These are phyloP conservation scores for Clavispora phyllophila DNA, from an alignment of 805 yeast genomes.

Conservation along the genomic window DNA sequence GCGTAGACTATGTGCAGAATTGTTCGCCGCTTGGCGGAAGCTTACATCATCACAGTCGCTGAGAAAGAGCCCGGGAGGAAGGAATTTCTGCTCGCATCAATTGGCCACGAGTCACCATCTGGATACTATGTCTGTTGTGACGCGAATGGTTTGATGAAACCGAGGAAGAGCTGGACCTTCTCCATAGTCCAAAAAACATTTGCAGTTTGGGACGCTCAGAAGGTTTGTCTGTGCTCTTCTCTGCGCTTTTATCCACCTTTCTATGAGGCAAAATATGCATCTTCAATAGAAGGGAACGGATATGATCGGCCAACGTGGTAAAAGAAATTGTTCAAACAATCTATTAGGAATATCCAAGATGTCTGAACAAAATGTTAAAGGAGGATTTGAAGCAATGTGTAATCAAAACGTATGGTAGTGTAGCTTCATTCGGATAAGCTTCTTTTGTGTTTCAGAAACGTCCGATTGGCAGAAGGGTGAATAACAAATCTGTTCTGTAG, in stretches of 20 bases:
- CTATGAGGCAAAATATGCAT: not conserved
- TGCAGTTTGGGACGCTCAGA: not conserved
- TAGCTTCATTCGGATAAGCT: too few relatives aligned
- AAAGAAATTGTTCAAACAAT: too few relatives aligned
- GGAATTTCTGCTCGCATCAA: not conserved
- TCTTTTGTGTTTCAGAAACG: too few relatives aligned
- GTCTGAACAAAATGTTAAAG: too few relatives aligned
- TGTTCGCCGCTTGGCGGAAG: too few relatives aligned
- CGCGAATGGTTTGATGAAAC: not conserved
- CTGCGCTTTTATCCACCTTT: not conserved
- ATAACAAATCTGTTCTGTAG: too few relatives aligned
- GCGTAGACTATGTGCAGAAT: too few relatives aligned
- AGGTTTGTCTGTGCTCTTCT: not conserved
- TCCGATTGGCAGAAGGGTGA: too few relatives aligned
- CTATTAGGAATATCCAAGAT: too few relatives aligned
- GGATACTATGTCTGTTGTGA: not conserved
- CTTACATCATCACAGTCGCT: not conserved
- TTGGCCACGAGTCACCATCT: not conserved
- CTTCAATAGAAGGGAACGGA: not conserved
- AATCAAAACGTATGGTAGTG: too few relatives aligned
- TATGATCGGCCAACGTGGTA: not conserved
- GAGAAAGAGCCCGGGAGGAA: not conserved
- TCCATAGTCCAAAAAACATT: not conserved
- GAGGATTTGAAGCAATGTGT: too few relatives aligned
- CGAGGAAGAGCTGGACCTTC: not conserved